Base-by-base conservation (phyloP, 805 yeast genomes). In the Saccharomycopsis sp. region DNA sequence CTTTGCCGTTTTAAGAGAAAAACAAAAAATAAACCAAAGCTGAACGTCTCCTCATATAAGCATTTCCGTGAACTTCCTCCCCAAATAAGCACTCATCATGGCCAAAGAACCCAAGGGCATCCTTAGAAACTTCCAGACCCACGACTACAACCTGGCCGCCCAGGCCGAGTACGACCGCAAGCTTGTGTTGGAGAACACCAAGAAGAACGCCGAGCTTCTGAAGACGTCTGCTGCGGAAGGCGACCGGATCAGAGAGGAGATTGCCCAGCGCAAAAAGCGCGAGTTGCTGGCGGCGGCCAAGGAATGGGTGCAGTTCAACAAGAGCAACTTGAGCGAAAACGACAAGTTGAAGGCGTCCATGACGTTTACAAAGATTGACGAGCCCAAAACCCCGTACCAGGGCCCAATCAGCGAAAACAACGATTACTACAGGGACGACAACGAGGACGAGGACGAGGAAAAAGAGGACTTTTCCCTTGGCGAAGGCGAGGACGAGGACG, bases 371-470 rank as follows among this genome's bases (percentile, higher is more conserved):
- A 77, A 78, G 52, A 85, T 88, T 33, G 94, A 85, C 54, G 96
- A 88, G 58, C 96, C 96, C 17, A 88, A 88, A 65, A 88, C 96
- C 1, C 96, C 96, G 4, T 88, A 81, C 53, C 94, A 84, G 56
- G 94, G 92, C 8, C 94, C 95, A 1, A 80, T 84, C 20, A 78
- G 81, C 53, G 67, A 63, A 43, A 67, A 72, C 39, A 85, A 84
- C 23, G 94, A 87, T 52, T 81, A 82, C 55, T 85, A 86, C 51
- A 68, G 70, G 39, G 74, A 71, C 4, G 89, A 81, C 52, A 76
- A 77, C 34, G 87, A 79, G 26, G 74, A 70, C 3, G 73, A 62
- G 5, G 60, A 51, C 1, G 55, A 49, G 4, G 30, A 18, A 9
- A n/a, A 16, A 39, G 19, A 8, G 36, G 67, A 62, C 32, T 75